Base-by-base conservation (phyloP, 495 filamentous ascomycete genomes). In the Hypoxylon fragiforme region DNA sequence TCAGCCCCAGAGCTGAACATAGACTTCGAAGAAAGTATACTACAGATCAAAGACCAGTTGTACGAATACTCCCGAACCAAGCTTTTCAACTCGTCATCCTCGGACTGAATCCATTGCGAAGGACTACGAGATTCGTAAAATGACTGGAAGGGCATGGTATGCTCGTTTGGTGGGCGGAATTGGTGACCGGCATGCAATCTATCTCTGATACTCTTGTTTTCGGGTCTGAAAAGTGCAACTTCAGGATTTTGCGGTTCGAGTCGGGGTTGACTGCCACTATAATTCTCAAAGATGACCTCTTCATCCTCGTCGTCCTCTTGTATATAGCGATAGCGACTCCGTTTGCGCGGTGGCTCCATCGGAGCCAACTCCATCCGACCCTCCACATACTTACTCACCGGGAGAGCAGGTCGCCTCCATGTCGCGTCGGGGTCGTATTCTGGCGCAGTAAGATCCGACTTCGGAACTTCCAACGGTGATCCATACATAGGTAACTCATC, bases 1-100 rank as follows among this genome's bases (percentile, higher is more conserved):
- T 97, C 95, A 8, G 90, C 83, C 11, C 88, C 87, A 39, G 92
- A 91, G 16, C 85, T 82, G 64, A 87, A 95, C 22, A 81, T 57
- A 3, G 89, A 94, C 38, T 82, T 80, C n/a, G 84, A 79, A 0
- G 83, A 80, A 32, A 96, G 73, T 53, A 90, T 86, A 54, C 79
- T 85, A 3, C 90, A 88, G 38, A 97, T 95, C 5, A 98, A 75
- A 8, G 91, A 90, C 94, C 94, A 98, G 65, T 98, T 97, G 70
- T 96, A 96, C 0, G 90, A 88, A 63, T 92, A 96, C 48, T 97
- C 91, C 59, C 90, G 86, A 11, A 95, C 92, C 34, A 95, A 73
- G 16, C 77, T 78, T 42, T 89, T 88, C 15, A 98, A 77, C 65
- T 91, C 88, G 57, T 97, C 89, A 60, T 98, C 94, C 65, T 98